Conservation (phyloP, 1,284 basidiomycete genomes). For the Agaricales sp. region DNA sequence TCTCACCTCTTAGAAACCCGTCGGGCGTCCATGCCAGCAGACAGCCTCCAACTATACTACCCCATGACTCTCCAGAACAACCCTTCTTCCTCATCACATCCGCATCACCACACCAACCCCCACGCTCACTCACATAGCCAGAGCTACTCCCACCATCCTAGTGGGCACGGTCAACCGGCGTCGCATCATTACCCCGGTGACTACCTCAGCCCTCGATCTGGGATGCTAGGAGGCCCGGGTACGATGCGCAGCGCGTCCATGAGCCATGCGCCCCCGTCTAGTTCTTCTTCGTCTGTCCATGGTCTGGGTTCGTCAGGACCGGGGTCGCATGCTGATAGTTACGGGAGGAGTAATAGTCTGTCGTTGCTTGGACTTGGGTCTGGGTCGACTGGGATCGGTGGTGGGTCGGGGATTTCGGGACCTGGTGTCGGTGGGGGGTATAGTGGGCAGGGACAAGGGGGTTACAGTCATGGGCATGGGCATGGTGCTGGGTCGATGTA, state of each 20-base stretch:
- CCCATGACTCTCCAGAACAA: constrained; percentile 53
- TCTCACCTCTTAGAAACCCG: background rate
- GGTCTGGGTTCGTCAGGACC: no score
- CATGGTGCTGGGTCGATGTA: background rate
- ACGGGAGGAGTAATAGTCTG: background rate
- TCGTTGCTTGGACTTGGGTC: background rate
- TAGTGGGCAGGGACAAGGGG: no score
- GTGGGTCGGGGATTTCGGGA: background rate
- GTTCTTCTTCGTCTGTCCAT: no score
- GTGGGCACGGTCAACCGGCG: no score
- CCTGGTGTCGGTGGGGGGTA: no score
- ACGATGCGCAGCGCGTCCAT: background rate
- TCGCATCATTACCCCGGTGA: background rate
- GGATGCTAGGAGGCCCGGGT: background rate
- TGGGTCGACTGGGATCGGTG: background rate
- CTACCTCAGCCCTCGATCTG: background rate
- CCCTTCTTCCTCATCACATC: background rate
- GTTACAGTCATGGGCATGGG: no score
- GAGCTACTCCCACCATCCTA: background rate
- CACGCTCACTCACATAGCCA: no score
- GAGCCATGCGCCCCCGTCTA: background rate
- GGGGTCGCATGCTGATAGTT: background rate
- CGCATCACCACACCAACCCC: background rate
- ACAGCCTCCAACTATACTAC: constrained; percentile 59
- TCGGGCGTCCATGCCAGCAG: constrained; percentile 30